phyloP scores from a whole-genome alignment of 1,139 yeast genomes.

The Suzukiozyma palmioleophila region DNA sequence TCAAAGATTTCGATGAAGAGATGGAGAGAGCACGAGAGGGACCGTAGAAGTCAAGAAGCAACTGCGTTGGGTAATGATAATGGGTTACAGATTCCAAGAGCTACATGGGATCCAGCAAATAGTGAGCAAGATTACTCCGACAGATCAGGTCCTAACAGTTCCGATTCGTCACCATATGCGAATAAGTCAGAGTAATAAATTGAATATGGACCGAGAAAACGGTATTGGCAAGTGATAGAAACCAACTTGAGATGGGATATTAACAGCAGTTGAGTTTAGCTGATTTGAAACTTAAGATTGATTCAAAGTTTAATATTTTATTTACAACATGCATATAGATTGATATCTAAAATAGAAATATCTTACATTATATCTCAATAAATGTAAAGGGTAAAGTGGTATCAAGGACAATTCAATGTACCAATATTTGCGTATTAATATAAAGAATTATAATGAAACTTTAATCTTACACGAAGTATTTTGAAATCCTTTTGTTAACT shows the following conservation, averaged over 20 bases:
- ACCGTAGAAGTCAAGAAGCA: conserved; percentile 35
- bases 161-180: background rate
- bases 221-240: no score
- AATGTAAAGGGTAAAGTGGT: no score
- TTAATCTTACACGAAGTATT: background rate
- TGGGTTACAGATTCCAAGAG: conserved; percentile 35
- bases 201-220: no score
- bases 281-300: no score
- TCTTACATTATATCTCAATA: background rate
- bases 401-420: no score
- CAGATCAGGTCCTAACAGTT: conserved; percentile 10
- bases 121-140: conserved; percentile 26
- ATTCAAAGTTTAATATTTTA: no score
- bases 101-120: conserved; percentile 48
- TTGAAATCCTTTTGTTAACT: conserved; percentile 3
- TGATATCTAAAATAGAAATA: background rate
- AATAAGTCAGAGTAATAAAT: no score
- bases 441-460: background rate
- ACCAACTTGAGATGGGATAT: no score
- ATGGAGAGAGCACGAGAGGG: conserved; percentile 92
- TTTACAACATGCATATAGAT: background rate
- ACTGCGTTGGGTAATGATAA: conserved; percentile 9
- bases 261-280: no score
- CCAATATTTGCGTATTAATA: no score
- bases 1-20: conserved; percentile 83